Evolutionary conservation across 2,329 filamentous ascomycete species (phyloP), one percentile per base, ranked within the genome.

Genomic region (Hypoxylon sp.): DNA sequence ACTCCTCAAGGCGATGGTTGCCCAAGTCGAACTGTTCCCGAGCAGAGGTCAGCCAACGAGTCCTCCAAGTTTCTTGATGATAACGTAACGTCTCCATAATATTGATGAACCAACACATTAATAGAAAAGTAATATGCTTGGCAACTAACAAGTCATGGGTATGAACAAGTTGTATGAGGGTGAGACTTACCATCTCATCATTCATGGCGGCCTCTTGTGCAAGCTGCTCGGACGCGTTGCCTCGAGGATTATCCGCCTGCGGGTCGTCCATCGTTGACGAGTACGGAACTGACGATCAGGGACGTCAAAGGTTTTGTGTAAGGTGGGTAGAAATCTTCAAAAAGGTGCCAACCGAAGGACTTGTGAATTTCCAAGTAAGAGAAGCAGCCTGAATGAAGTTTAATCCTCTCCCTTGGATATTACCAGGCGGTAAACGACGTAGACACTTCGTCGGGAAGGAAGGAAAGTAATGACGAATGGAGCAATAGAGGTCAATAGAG

Each of bases 21-120:
- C 72, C 72, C 1, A 74, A 58, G 20, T 74, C 71, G 8, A 33
- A 38, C 72, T 74, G 40, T 48, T 45, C 2, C 26, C 1, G 16
- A 51, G 3, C 0, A 20, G 20, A 30, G 46, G 46, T 55, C 32
- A 65, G 55, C 24, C 3, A 22, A 7, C 4, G 4, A 16, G 12
- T 42, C 7, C 26, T 4, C 26, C 16, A 14, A 33, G 12, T 42
- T 2, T 33, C 26, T 20, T 45, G 12, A 16, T 16, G 20, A 40
- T 20, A 4, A 40, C 11, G 6, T 38, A n/a, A 8, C 6, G 8
- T 40, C 36, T 11, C 9, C 14, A n/a, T n/a, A 40, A 40, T 40
- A 40, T 20, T 20, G n/a, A 40, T 14, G 16, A 20, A 3, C 7
- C 16, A 40, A 20, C 36, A n/a, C 2, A 33, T 12, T 11, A 7